Evolutionary conservation across 768 basidiomycete genomes (phyloP).

Genomic region (Suillus cothurnatus): DNA sequence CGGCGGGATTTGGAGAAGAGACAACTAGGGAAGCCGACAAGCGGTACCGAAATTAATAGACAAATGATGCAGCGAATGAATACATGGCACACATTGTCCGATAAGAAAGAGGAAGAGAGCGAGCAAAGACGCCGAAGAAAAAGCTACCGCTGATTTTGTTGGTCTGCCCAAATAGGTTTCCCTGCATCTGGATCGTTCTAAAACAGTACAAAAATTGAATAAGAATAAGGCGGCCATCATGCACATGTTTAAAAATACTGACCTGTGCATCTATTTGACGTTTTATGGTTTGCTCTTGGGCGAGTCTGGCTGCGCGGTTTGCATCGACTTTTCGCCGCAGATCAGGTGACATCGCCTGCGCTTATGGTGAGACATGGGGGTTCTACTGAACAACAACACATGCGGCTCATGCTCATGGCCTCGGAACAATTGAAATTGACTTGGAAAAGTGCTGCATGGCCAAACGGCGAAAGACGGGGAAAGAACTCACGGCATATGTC

Average conservation of each 20-base stretch:
- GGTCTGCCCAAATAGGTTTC: slow-evolving; percentile 38
- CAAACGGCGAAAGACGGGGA: not conserved
- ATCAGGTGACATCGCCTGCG: slow-evolving; percentile 65
- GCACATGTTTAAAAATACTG: too few relatives aligned
- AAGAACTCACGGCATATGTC: slow-evolving; percentile 34
- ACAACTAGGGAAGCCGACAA: not conserved
- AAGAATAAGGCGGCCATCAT: too few relatives aligned
- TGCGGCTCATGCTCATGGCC: too few relatives aligned
- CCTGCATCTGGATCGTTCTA: slow-evolving; percentile 27
- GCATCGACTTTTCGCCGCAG: slow-evolving; percentile 65
- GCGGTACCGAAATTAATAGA: not conserved
- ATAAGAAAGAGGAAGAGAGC: not conserved
- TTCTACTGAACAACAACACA: too few relatives aligned
- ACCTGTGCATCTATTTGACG: slow-evolving; percentile 57
- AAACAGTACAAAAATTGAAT: slow-evolving; percentile 5
- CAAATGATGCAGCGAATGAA: not conserved
- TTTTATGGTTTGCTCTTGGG: slow-evolving; percentile 55
- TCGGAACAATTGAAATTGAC: not conserved
- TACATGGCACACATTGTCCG: not conserved
- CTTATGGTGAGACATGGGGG: slow-evolving; percentile 7
- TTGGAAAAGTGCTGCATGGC: not conserved
- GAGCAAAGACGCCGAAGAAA: not conserved
- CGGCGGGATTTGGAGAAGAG: not conserved
- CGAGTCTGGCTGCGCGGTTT: slow-evolving; percentile 50
- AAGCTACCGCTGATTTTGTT: slow-evolving; percentile 19